These are phyloP conservation scores for Lolium rigidum DNA, from an alignment of 176 grass and related monocot species.

Conservation along the genomic window DNA sequence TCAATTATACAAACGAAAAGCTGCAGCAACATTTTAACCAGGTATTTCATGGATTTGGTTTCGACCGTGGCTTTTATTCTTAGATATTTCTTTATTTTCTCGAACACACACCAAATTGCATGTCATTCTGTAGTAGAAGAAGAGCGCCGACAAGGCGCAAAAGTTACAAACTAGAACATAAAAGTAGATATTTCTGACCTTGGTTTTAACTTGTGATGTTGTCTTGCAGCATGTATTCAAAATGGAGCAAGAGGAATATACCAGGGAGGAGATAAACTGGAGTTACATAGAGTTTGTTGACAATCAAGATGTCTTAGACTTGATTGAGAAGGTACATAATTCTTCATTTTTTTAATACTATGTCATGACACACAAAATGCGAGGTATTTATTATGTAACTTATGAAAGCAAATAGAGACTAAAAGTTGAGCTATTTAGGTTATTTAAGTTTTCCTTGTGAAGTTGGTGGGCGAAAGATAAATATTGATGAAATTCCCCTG, in stretches of 20 bases:
- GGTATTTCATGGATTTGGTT: slow-evolving; percentile 53
- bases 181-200: slow-evolving; percentile 27
- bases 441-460: neutral
- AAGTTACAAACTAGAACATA: neutral
- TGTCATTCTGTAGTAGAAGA: slow-evolving; percentile 2
- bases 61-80: slow-evolving; percentile 11
- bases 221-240: slow-evolving; percentile 95
- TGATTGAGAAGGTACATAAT: slow-evolving; percentile 93
- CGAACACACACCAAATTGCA: neutral
- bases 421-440: slow-evolving; percentile 29
- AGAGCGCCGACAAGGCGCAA: neutral
- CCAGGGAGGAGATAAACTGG: slow-evolving; percentile 98
- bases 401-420: slow-evolving; percentile 29
- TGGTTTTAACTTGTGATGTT: slow-evolving; percentile 42
- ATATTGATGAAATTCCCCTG: slow-evolving; percentile 2
- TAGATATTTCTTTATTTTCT: neutral
- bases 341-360: slow-evolving; percentile 29
- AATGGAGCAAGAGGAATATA: slow-evolving; percentile 99
- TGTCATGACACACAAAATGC: slow-evolving; percentile 16
- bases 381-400: slow-evolving; percentile 19
- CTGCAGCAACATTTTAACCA: slow-evolving; percentile 99
- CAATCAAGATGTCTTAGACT: slow-evolving; percentile 98
- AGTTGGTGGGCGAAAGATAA: slow-evolving; percentile 10
- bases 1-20: slow-evolving; percentile 99
- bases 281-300: slow-evolving; percentile 99